Percentiles rank a stretch among this genome's conserved stretches.
Evolutionary conservation across 176 grass and related monocot species (phyloP).

Genomic region (Sorghum bicolor): DNA sequence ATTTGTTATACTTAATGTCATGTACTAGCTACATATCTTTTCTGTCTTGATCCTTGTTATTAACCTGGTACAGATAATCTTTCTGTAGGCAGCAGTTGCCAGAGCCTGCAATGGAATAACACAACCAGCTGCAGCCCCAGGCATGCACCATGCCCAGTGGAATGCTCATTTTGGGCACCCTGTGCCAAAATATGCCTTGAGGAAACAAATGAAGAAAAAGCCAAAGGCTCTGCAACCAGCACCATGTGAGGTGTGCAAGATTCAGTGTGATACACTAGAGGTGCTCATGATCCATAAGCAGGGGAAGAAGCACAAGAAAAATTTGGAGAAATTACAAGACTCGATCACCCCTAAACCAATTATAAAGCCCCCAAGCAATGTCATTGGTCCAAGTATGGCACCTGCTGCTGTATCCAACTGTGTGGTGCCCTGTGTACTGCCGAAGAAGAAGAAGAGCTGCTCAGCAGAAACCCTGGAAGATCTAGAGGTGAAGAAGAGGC

Average conservation of each 20-base stretch:
- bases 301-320: constrained; percentile 87
- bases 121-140: constrained; percentile 9
- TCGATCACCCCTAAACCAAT: constrained; percentile 41
- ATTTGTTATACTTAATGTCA: constrained; percentile 13
- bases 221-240: constrained; percentile 42
- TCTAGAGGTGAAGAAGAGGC: constrained; percentile 66
- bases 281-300: constrained; percentile 64
- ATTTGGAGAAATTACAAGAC: constrained; percentile 67
- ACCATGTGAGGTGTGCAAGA: constrained; percentile 71
- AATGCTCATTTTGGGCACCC: constrained; percentile 42
- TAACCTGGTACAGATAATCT: not conserved
- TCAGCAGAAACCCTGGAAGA: constrained; percentile 36
- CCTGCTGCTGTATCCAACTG: constrained; percentile 5
- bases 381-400: constrained; percentile 5
- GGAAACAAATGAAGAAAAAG: constrained; percentile 33
- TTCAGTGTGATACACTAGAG: constrained; percentile 59
- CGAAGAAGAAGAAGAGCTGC: constrained; percentile 40
- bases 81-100: constrained; percentile 26
- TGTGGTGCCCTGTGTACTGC: constrained; percentile 11
- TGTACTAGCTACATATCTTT: not conserved
- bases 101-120: constrained; percentile 41
- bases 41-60: not conserved
- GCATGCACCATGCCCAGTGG: constrained; percentile 36
- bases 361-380: constrained; percentile 21
- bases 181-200: constrained; percentile 24